phyloP scores from a whole-genome alignment of 345 rosid genomes.

The Heritiera fomes region DNA sequence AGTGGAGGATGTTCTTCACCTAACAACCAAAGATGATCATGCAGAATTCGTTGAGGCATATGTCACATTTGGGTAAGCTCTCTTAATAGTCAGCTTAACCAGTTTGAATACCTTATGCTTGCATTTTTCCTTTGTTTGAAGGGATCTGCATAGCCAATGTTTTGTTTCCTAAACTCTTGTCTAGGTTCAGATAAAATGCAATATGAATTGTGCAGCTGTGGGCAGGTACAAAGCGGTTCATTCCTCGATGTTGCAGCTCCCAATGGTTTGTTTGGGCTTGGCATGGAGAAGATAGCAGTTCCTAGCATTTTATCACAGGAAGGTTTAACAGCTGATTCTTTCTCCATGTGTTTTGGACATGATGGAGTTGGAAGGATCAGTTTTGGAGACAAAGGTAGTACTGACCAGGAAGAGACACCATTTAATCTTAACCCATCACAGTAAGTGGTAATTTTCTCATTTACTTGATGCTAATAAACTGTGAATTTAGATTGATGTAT shows the following conservation, averaged over 20 bases:
- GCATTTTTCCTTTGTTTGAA: background rate
- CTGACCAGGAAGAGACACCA: constrained; percentile 81
- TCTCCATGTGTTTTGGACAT: constrained; percentile 87
- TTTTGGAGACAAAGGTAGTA: constrained; percentile 84
- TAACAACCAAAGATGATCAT: constrained; percentile 48
- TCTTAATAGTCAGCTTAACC: background rate
- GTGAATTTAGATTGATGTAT: constrained; percentile 6
- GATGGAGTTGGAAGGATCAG: constrained; percentile 87
- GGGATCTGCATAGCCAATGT: background rate
- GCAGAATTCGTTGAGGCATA: constrained; percentile 57
- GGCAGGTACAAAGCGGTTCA: constrained; percentile 91
- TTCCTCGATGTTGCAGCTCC: constrained; percentile 90
- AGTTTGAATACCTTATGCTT: background rate
- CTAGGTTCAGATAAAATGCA: constrained; percentile 31
- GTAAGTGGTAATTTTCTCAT: constrained; percentile 66
- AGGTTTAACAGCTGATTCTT: constrained; percentile 70
- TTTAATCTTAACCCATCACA: constrained; percentile 71
- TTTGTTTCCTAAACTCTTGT: constrained; percentile 5
- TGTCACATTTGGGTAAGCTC: constrained; percentile 71
- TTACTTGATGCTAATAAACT: constrained; percentile 26
- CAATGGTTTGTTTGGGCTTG: constrained; percentile 80
- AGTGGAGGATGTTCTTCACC: constrained; percentile 79
- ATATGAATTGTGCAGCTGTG: constrained; percentile 75
- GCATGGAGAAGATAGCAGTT: constrained; percentile 87
- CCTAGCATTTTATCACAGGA: constrained; percentile 80